These are phyloP conservation scores for Trichoderma atrobrunneum DNA, from an alignment of 2,329 filamentous ascomycete species.

Conservation along the genomic window DNA sequence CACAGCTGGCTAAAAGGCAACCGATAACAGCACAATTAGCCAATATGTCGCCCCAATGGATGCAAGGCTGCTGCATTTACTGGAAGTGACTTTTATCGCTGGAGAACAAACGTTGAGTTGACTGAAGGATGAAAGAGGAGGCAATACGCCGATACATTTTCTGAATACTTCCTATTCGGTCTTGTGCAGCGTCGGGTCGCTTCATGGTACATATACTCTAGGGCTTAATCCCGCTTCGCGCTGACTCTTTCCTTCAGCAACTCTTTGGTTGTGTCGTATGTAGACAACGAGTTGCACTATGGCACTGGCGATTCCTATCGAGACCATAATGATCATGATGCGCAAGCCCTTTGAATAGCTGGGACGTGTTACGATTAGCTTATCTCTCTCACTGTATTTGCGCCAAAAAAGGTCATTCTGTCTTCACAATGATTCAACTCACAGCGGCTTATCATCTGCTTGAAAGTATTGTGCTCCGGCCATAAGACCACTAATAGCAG, in stretches of 20 bases:
- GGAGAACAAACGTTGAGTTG: neutral
- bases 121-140: neutral
- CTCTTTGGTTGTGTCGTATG: constrained; percentile 35
- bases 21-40: neutral
- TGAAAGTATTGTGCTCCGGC: constrained; percentile 50
- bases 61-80: neutral
- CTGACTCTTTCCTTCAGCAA: constrained; percentile 23
- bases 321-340: constrained; percentile 46
- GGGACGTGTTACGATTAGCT: neutral
- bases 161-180: neutral
- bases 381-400: neutral
- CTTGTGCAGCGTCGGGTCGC: neutral
- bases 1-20: neutral
- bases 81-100: neutral
- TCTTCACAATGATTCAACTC: constrained; percentile 20
- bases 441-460: constrained; percentile 41
- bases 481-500: constrained; percentile 50
- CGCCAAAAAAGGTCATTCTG: neutral
- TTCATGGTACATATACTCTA: neutral
- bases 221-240: neutral
- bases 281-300: constrained; percentile 42
- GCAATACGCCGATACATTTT: neutral
- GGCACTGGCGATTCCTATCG: constrained; percentile 40
- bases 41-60: neutral
- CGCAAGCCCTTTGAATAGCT: constrained; percentile 44